Percentiles rank a stretch among this genome's conserved stretches.
These are phyloP conservation scores for Diospyros kaki DNA, from an alignment of 148 eudicot species.

Conservation along the genomic window DNA sequence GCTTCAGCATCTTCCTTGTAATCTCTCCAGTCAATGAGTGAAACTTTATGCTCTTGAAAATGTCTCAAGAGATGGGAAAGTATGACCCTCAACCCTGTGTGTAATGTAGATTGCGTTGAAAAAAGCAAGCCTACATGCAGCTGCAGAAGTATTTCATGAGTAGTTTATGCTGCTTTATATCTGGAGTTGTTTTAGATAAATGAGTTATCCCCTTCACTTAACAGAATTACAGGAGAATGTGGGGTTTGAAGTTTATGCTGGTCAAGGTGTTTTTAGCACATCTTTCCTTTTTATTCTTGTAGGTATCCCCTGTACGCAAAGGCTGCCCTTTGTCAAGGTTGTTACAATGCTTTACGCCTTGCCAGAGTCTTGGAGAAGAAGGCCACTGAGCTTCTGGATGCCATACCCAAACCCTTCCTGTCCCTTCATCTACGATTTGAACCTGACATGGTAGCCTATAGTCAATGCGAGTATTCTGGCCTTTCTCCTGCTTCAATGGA, in stretches of 20 bases:
- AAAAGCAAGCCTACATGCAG: neutral
- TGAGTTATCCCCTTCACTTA: neutral
- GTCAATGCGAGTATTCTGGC: conserved; percentile 73
- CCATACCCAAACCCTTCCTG: conserved; percentile 94
- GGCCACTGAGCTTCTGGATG: conserved; percentile 58
- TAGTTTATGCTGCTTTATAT: neutral
- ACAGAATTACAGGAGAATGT: too few relatives aligned
- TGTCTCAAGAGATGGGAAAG: neutral
- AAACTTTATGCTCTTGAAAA: neutral
- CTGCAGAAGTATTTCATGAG: neutral
- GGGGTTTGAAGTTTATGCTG: neutral
- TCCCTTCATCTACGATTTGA: conserved; percentile 95
- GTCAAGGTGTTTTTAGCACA: neutral
- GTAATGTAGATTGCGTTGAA: neutral
- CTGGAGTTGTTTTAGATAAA: neutral
- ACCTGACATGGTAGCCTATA: conserved; percentile 98
- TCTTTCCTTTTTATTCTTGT: conserved; percentile 13
- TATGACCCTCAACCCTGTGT: neutral
- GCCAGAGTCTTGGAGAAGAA: conserved; percentile 59
- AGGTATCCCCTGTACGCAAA: conserved; percentile 88
- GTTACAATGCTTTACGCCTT: conserved; percentile 76
- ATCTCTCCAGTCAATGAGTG: neutral
- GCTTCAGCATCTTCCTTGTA: neutral
- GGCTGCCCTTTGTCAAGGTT: conserved; percentile 84
- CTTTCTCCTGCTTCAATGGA: conserved; percentile 57